phyloP scores from a whole-genome alignment of 2,329 filamentous ascomycete genomes.

The Eutypa lata region DNA sequence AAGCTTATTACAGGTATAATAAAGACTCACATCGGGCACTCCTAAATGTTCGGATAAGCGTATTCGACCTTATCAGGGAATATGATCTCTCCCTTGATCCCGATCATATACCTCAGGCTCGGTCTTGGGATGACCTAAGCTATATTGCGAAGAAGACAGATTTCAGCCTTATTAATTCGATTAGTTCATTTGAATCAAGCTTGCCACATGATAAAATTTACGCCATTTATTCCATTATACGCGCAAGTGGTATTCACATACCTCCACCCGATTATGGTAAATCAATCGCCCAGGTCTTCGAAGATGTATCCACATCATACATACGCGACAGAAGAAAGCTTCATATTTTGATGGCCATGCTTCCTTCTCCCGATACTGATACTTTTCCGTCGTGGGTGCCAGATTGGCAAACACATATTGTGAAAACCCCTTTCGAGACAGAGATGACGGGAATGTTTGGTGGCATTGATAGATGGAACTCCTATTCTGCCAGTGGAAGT shows the following conservation, averaged over 20 bases:
- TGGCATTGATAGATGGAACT: fast-evolving
- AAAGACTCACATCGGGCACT: too few species aligned
- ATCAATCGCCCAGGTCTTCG: conserved; percentile 3
- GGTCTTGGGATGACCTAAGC: background rate
- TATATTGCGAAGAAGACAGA: background rate
- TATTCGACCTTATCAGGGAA: background rate
- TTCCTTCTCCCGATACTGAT: background rate
- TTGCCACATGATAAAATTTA: conserved; percentile 8
- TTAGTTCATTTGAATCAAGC: background rate
- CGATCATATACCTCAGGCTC: background rate
- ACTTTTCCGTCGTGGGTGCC: conserved; percentile 11
- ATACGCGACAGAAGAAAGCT: conserved; percentile 2
- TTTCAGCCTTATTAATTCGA: background rate
- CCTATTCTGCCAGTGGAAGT: background rate
- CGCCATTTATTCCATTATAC: conserved; percentile 2
- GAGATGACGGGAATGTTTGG: background rate
- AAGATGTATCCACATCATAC: conserved; percentile 4
- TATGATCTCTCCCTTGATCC: background rate
- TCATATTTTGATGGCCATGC: conserved; percentile 2
- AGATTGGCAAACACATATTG: conserved; percentile 3
- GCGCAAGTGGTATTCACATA: background rate
- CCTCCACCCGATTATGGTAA: conserved; percentile 7
- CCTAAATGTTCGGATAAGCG: background rate
- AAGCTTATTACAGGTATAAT: too few species aligned
- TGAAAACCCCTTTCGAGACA: background rate